These are phyloP conservation scores for Nakazawaea populi DNA, from an alignment of 805 yeast species.

Conservation along the genomic window DNA sequence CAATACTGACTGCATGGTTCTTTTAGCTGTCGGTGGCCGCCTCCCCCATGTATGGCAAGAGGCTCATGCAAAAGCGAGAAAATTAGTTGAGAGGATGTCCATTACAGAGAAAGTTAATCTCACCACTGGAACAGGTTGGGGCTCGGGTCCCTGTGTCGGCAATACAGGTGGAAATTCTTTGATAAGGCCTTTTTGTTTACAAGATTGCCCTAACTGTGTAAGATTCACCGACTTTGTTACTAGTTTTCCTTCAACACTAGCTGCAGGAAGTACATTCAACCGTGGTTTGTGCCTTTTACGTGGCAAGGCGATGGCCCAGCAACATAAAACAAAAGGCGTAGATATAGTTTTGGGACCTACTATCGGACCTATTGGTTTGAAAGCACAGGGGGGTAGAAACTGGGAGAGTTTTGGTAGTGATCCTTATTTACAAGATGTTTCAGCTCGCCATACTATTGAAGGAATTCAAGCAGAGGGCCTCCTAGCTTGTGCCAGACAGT, in stretches of 20 bases:
- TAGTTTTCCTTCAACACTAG: conserved; percentile 51
- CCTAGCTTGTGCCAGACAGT: conserved; percentile 46
- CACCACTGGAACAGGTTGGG: conserved; percentile 67
- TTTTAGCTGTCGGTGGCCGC: conserved; percentile 35
- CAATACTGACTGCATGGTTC: not conserved
- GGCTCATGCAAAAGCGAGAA: conserved; percentile 52
- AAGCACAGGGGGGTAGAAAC: conserved; percentile 57
- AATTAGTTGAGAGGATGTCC: conserved; percentile 48
- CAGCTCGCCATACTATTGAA: conserved; percentile 43
- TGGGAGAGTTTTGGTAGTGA: conserved; percentile 62
- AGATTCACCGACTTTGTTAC: conserved; percentile 50
- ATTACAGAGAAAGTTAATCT: conserved; percentile 53
- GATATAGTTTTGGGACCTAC: conserved; percentile 50
- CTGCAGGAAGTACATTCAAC: conserved; percentile 53
- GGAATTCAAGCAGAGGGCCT: conserved; percentile 57
- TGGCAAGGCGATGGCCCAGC: conserved; percentile 53
- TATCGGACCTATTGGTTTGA: conserved; percentile 53
- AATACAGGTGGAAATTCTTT: conserved; percentile 41
- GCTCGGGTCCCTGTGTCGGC: conserved; percentile 58
- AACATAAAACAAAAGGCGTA: conserved; percentile 46
- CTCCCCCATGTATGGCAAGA: conserved; percentile 46
- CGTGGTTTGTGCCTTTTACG: conserved; percentile 41
- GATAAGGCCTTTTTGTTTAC: conserved; percentile 44
- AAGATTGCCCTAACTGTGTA: conserved; percentile 59
- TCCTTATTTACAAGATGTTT: conserved; percentile 52